Base-by-base conservation (phyloP, 2,329 filamentous ascomycete species). In the Setomelanomma holmii region DNA sequence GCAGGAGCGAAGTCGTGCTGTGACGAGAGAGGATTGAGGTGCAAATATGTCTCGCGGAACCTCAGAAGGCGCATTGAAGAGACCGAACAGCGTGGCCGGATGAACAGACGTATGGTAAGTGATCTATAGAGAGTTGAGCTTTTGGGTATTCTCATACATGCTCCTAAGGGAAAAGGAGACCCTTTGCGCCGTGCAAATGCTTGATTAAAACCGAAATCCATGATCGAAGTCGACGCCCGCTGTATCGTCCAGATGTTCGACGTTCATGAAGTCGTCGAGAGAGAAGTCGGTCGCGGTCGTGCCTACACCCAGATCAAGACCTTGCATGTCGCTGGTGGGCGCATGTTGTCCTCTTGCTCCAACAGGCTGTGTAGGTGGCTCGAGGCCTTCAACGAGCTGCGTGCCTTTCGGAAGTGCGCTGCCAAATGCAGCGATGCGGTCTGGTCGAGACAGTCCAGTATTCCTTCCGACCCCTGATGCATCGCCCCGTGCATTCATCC, bases 401-500 rank as follows among this genome's bases (percentile, higher is more conserved):
- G 70, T 68, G 4, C 64, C 63, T 4, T 70, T 53, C 10, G 79
- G 78, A 4, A 81, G 61, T 4, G 76, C 72, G 1, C 56, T 49
- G 1, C 77, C 76, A 45, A 81, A 75, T 0, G 80, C 80, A n/a
- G 72, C 71, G 4, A 73, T 50, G 14, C 79, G 64, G 14, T 71
- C 67, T 3, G 67, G 61, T 40, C 64, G 63, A 4, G 67, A 51
- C 2, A 66, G 58, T 12, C 76, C 75, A 1, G 60, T 48, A 6
- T 58, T 60, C 24, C 63, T 63, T 19, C 60, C 58, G 7, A 62
- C 40, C 5, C 63, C 59, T 10, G 64, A 67, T 3, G 69, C 69
- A 24, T 81, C 79, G 16, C 76, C 75, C 24, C 79, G 73, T 0
- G 74, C 71, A 56, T 82, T 82, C 76, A 82, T 79, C 71, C 73